These are phyloP conservation scores for Teunomyces aglyptinius DNA, from an alignment of 805 yeast species.

Conservation along the genomic window DNA sequence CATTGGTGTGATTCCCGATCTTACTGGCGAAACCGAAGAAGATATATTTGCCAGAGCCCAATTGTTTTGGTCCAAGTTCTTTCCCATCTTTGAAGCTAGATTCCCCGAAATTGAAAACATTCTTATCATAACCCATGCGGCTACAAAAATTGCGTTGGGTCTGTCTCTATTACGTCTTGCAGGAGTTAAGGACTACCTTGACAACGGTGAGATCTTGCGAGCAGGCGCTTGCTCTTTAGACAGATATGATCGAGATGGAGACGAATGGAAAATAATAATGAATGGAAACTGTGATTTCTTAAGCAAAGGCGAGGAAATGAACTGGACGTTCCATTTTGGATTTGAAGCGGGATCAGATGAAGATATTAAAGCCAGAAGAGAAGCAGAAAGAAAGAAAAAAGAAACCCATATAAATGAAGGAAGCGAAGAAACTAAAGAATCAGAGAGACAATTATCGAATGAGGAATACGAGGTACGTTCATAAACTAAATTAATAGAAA, in stretches of 20 bases:
- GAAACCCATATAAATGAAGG: conserved; percentile 34
- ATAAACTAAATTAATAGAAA: conserved; percentile 11
- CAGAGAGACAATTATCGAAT: conserved; percentile 9
- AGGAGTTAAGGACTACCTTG: conserved; percentile 52
- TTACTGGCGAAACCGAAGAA: conserved; percentile 69
- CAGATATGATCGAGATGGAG: conserved; percentile 40
- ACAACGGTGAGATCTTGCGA: conserved; percentile 43
- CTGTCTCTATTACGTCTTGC: conserved; percentile 61
- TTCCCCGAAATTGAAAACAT: conserved; percentile 63
- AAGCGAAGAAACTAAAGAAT: conserved; percentile 14
- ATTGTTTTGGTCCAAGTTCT: conserved; percentile 52
- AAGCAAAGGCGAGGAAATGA: conserved; percentile 83
- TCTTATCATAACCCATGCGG: conserved; percentile 88
- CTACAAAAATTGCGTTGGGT: conserved; percentile 85
- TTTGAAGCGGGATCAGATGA: conserved; percentile 91
- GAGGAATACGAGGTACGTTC: conserved; percentile 27
- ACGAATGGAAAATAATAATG: conserved; percentile 58
- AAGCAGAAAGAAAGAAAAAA: conserved; percentile 21
- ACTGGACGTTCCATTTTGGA: conserved; percentile 77
- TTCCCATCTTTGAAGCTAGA: conserved; percentile 54
- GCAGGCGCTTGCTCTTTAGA: conserved; percentile 89
- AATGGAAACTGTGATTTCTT: conserved; percentile 77
- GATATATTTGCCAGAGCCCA: conserved; percentile 66
- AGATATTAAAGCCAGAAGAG: conserved; percentile 53
- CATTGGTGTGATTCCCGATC: conserved; percentile 58